Base-by-base conservation (phyloP, 805 yeast genomes). In the Saccharomycopsis selenospora region DNA sequence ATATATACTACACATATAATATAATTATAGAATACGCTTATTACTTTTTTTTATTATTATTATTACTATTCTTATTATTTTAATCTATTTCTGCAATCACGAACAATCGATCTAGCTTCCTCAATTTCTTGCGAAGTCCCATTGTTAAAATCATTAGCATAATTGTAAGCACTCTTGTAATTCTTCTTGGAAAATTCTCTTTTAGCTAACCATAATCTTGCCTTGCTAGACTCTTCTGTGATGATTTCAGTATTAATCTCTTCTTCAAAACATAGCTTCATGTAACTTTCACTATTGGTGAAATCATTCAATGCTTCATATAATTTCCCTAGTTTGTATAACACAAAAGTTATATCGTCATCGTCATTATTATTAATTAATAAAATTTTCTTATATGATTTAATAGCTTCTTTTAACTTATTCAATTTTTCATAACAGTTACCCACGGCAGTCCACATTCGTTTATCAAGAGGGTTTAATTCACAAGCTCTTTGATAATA, bases 381-480 rank as follows among this genome's bases (percentile, higher is more conserved):
- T 28, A 85, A 65, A 0, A 96, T 96, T 58, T 89, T 81, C 56
- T 82, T 80, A 62, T 84, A 90, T 13, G 93, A 81, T 59, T 82
- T 84, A 23, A 89, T 75, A 0, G 97, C 81, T 54, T 90, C 95
- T 11, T 71, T 73, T 23, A 68, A 65, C 52, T 86, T 82, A 22
- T 77, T 78, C 30, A 89, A 72, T 59, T 85, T 85, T 56, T 86
- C 93, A 63, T 80, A 90, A 64, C 97, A 88, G 57, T 82, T 81
- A 0, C 90, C 98, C 40, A 91, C 72, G 0, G 98, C 97, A 56
- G 82, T 86, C 99, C 99, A 93, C 87, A 91, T 89, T 56, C 99
- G 70, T 58, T 84, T 82, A 60, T 93, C 99, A 41, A 79, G 65
- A 1, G 97, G 97, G 58, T 85, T 89, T 55, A 93, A 69, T 10